phyloP scores from a whole-genome alignment of 140 eudicot genomes.

The Stevia rebaudiana region DNA sequence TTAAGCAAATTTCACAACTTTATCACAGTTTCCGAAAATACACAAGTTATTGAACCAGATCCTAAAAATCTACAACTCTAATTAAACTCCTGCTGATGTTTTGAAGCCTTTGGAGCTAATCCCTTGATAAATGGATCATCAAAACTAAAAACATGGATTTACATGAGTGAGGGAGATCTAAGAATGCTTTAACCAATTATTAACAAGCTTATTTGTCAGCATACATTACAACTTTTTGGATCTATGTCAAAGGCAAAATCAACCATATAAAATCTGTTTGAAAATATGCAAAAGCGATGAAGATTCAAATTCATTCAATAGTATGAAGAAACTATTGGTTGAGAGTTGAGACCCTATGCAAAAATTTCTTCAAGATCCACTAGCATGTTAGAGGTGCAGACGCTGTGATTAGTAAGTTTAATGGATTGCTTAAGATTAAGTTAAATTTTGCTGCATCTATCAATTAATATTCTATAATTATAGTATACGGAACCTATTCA shows the following conservation, averaged over 20 bases:
- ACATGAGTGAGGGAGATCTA: background rate
- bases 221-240: background rate
- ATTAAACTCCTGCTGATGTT: background rate
- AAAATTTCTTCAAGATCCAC: background rate
- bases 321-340: background rate
- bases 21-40: background rate
- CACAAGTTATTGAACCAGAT: background rate
- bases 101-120: background rate
- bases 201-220: background rate
- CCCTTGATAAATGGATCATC: background rate
- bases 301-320: background rate
- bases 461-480: background rate
- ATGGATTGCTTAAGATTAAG: background rate
- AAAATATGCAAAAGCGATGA: no score
- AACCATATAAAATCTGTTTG: background rate
- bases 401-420: background rate
- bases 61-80: background rate
- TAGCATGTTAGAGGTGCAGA: background rate
- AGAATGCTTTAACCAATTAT: background rate
- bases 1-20: slow-evolving; percentile 1
- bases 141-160: background rate
- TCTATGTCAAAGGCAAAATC: background rate
- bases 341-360: no score
- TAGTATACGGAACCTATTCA: background rate
- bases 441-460: background rate